These are phyloP conservation scores for Camellia oleifera DNA, from an alignment of 179 eudicot species.

Conservation along the genomic window DNA sequence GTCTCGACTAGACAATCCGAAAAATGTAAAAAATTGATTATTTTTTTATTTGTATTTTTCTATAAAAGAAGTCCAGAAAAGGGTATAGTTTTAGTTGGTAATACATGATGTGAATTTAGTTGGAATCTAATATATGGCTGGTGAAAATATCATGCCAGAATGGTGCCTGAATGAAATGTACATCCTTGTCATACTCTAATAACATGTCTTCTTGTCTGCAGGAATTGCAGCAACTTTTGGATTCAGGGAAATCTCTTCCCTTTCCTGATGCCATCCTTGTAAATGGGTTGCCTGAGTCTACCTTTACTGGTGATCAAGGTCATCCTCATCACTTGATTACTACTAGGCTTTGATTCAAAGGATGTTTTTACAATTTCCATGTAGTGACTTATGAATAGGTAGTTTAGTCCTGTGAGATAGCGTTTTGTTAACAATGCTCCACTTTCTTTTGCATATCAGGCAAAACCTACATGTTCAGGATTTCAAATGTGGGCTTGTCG, in stretches of 20 bases:
- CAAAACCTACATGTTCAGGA: constrained; percentile 52
- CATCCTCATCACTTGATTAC: neutral
- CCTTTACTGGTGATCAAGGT: constrained; percentile 82
- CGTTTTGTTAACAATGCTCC: neutral
- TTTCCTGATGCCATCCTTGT: constrained; percentile 83
- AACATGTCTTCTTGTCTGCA: constrained; percentile 23
- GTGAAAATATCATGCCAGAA: too few relatives aligned
- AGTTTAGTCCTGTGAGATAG: neutral
- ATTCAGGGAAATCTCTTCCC: constrained; percentile 66
- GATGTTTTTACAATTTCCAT: neutral
- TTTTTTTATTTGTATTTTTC: too few relatives aligned
- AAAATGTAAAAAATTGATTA: too few relatives aligned
- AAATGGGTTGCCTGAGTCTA: constrained; percentile 52
- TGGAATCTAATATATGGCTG: too few relatives aligned
- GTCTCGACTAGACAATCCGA: too few relatives aligned
- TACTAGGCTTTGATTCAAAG: neutral
- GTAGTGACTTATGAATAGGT: neutral
- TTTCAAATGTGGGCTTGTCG: constrained; percentile 49
- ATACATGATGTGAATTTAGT: too few relatives aligned
- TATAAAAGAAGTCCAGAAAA: too few relatives aligned
- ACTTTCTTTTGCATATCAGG: constrained; percentile 37
- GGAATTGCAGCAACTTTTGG: constrained; percentile 56
- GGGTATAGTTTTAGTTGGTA: too few relatives aligned
- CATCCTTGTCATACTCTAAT: neutral
- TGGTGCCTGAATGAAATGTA: neutral